phyloP scores from a whole-genome alignment of 2,329 filamentous ascomycete species.

The Sporothrix protearum region DNA sequence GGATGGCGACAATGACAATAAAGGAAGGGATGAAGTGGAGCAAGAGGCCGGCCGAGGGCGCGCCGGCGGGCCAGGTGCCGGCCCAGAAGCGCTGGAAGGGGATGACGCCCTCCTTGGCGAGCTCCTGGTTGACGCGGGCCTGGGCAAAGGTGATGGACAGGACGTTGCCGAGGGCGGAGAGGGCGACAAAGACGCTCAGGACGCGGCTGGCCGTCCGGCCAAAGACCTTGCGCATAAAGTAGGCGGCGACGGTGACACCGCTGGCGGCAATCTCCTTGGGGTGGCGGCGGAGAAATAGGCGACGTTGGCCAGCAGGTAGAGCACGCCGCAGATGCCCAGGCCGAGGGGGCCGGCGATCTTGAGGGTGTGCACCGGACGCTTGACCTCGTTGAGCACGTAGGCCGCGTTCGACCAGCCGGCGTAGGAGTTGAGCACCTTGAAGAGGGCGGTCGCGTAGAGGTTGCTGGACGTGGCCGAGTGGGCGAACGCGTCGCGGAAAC shows the following conservation, averaged over 20 bases:
- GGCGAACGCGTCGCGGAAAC: slow-evolving; percentile 55
- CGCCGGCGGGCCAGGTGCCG: slow-evolving; percentile 62
- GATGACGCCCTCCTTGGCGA: slow-evolving; percentile 63
- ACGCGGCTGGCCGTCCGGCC: slow-evolving; percentile 56
- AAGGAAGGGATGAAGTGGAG: slow-evolving; percentile 64
- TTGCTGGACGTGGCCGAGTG: slow-evolving; percentile 43
- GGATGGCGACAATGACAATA: slow-evolving; percentile 43
- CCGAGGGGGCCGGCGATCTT: slow-evolving; percentile 61
- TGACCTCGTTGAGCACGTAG: slow-evolving; percentile 63
- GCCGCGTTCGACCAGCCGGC: slow-evolving; percentile 63
- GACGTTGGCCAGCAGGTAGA: slow-evolving; percentile 62
- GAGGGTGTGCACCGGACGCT: slow-evolving; percentile 61
- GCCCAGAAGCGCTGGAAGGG: slow-evolving; percentile 61
- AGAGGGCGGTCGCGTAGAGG: slow-evolving; percentile 54
- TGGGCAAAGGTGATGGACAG: slow-evolving; percentile 64
- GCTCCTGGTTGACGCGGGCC: slow-evolving; percentile 63
- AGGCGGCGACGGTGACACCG: slow-evolving; percentile 57
- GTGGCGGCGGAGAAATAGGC: slow-evolving; percentile 63
- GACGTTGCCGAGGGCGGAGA: slow-evolving; percentile 61
- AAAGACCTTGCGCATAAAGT: slow-evolving; percentile 62
- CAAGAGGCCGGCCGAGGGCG: slow-evolving; percentile 58
- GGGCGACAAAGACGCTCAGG: slow-evolving; percentile 56
- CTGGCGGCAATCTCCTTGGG: slow-evolving; percentile 55
- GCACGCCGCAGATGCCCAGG: slow-evolving; percentile 54
- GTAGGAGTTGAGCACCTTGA: slow-evolving; percentile 59